phyloP scores from a whole-genome alignment of 164 flowering plant species.

The Magnolia changhungtana region DNA sequence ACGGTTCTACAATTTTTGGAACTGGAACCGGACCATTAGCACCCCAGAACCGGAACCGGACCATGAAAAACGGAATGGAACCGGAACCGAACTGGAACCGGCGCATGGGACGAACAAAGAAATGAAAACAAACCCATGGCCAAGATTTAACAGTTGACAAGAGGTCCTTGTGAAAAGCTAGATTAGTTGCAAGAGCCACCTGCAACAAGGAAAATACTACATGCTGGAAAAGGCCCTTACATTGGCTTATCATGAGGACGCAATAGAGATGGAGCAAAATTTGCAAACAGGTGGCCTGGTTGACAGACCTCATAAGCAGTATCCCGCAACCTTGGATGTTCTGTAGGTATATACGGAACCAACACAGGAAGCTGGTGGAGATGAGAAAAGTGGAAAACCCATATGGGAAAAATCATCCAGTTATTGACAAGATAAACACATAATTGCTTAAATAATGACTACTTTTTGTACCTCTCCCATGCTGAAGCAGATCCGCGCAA shows the following conservation, averaged over 20 bases:
- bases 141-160: constrained; percentile 81
- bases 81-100: no score
- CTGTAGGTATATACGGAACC: constrained; percentile 90
- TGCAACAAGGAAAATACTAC: constrained; percentile 23
- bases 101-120: no score
- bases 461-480: constrained; percentile 83
- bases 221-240: background rate
- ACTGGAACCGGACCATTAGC: no score
- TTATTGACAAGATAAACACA: constrained; percentile 12
- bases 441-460: background rate
- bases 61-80: no score
- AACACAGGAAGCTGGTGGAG: constrained; percentile 95
- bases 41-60: no score
- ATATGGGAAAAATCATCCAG: constrained; percentile 43
- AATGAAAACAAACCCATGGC: no score
- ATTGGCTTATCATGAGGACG: background rate
- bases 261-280: background rate
- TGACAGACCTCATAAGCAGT: constrained; percentile 90
- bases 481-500: constrained; percentile 91
- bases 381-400: constrained; percentile 98
- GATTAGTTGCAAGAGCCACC: constrained; percentile 92
- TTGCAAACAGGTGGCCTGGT: background rate
- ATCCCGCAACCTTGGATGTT: constrained; percentile 82
- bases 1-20: no score
- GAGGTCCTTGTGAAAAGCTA: constrained; percentile 80